Base-by-base conservation (phyloP, 768 basidiomycete species). In the Imleria badia region DNA sequence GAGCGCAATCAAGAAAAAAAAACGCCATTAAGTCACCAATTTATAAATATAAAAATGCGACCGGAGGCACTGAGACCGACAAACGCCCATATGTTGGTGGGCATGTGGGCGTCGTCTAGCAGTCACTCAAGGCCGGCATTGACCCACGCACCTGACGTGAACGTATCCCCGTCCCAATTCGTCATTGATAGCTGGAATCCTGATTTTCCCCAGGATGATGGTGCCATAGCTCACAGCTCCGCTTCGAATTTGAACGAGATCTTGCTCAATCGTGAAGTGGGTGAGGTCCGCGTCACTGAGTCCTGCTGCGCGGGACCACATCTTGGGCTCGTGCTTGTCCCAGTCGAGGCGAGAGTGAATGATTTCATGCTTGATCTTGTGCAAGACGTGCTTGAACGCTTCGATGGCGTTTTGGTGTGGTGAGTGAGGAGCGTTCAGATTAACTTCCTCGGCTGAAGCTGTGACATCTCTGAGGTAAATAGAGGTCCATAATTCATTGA, bases 141-240 rank as follows among this genome's bases (percentile, higher is more conserved):
- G 51, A 38, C 11, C 38, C 46, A 69, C 77, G 61, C 60, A 88
- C 87, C 87, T 81, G 65, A 90, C 81, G 59, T 91, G 87, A 49
- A 90, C 61, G 62, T 78, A 89, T 12, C 88, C 88, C 60, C 76
- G 75, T 29, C 88, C 86, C 30, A 61, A 19, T 62, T 81, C 73
- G 62, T 89, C 87, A 8, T 80, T 74, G 49, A 89, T 73, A 20
- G 80, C 85, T 9, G 87, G 86, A 42, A 91, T 76, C 61, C 79
- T 80, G 67, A 91, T 80, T 77, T 91, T 90, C 26, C 90, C 89
- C 12, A 92, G 67, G 55, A 92, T 81, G 52, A 91, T 81, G 11
- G 78, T 81, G 15, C 89, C 89, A 66, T 91, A 83, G 54, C 83
- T 78, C 33, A 84, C 84, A 35, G 70, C 56, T 5, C 78, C 86